These are phyloP conservation scores for Curvularia hawaiiensis DNA, from an alignment of 2,329 filamentous ascomycete genomes.

Conservation along the genomic window DNA sequence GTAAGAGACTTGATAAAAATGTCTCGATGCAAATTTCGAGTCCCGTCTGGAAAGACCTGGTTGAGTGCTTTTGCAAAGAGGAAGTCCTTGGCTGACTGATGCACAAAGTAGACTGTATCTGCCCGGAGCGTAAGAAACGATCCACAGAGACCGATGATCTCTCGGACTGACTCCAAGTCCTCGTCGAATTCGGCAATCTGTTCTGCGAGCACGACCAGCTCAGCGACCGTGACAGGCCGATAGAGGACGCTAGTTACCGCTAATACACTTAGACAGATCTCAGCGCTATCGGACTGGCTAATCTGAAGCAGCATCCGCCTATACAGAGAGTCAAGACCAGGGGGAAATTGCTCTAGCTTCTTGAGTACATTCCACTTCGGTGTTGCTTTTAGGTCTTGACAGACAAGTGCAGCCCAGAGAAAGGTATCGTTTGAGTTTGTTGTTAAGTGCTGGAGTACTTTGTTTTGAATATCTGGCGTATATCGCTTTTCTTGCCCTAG, in stretches of 20 bases:
- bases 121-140: slow-evolving; percentile 35
- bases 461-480: slow-evolving; percentile 46
- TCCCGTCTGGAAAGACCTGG: slow-evolving; percentile 15
- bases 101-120: slow-evolving; percentile 39
- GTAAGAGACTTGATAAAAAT: neutral
- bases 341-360: slow-evolving; percentile 39
- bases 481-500: slow-evolving; percentile 24
- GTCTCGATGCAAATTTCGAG: neutral
- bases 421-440: slow-evolving; percentile 29
- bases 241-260: slow-evolving; percentile 36
- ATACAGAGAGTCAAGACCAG: slow-evolving; percentile 49
- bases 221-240: slow-evolving; percentile 46
- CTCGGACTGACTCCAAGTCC: slow-evolving; percentile 1
- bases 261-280: slow-evolving; percentile 47
- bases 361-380: slow-evolving; percentile 17
- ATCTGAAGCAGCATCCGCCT: slow-evolving; percentile 48
- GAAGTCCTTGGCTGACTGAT: slow-evolving; percentile 54
- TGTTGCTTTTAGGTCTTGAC: slow-evolving; percentile 7
- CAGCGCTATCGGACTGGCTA: slow-evolving; percentile 28
- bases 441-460: slow-evolving; percentile 26
- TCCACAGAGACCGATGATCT: slow-evolving; percentile 46
- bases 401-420: slow-evolving; percentile 1
- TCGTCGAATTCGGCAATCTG: slow-evolving; percentile 7
- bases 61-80: slow-evolving; percentile 23
- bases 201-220: slow-evolving; percentile 40